phyloP scores from a whole-genome alignment of 225 moss, liverwort and hornwort genomes.

The Bryum argenteum region DNA sequence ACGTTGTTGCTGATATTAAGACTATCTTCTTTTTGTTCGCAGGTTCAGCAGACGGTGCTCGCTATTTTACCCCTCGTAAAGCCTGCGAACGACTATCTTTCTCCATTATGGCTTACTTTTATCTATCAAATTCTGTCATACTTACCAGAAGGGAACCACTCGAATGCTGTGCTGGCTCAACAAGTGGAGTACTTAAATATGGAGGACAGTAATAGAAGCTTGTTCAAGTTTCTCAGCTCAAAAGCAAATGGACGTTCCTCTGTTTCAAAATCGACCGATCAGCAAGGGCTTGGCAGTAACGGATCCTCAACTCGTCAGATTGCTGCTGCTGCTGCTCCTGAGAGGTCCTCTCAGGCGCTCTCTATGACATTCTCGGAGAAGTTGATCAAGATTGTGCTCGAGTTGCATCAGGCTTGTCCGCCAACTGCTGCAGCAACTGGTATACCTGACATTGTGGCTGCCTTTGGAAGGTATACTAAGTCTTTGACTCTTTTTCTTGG shows the following conservation, averaged over 20 bases:
- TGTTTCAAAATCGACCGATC: constrained; percentile 30
- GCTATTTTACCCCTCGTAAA: constrained; percentile 74
- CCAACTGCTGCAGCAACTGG: constrained; percentile 61
- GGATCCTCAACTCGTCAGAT: constrained; percentile 31
- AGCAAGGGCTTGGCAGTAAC: constrained; percentile 28
- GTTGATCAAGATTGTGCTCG: constrained; percentile 68
- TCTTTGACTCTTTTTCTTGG: constrained; percentile 3
- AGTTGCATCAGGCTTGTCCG: constrained; percentile 70
- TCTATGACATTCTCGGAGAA: constrained; percentile 71
- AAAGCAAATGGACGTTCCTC: constrained; percentile 53
- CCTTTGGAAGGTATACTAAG: constrained; percentile 76
- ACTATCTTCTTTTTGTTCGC: constrained; percentile 27
- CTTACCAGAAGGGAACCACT: constrained; percentile 76
- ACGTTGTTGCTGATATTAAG: constrained; percentile 5
- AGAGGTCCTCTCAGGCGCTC: constrained; percentile 36
- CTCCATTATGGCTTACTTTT: constrained; percentile 77
- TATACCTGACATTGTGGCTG: constrained; percentile 80
- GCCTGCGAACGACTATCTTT: constrained; percentile 72
- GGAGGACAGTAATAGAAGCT: constrained; percentile 36
- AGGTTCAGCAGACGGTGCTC: constrained; percentile 77
- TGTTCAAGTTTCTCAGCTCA: constrained; percentile 41
- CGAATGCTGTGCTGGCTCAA: constrained; percentile 30
- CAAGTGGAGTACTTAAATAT: constrained; percentile 40
- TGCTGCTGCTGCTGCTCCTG: constrained; percentile 38
- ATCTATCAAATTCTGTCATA: constrained; percentile 89